Evolutionary conservation across 352 stramenopile species (phyloP).

Genomic region (Phytophthora macrochlamydospora): DNA sequence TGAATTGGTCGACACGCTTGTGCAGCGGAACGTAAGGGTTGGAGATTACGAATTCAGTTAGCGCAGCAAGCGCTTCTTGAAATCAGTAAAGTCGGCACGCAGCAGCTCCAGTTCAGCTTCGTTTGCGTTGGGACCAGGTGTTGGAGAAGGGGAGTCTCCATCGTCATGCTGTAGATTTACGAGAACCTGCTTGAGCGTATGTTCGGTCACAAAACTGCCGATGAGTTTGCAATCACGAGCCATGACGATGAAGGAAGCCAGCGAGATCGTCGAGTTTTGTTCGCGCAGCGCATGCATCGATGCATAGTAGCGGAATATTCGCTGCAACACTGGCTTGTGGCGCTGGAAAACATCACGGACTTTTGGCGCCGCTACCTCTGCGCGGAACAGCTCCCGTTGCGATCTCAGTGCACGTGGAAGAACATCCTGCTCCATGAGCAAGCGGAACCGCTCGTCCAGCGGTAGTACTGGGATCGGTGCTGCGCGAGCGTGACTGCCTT

Average conservation of each 20-base stretch:
- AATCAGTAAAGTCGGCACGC: slow-evolving; percentile 68
- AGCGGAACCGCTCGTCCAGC: slow-evolving; percentile 63
- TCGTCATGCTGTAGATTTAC: slow-evolving; percentile 74
- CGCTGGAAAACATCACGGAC: slow-evolving; percentile 76
- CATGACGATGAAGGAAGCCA: slow-evolving; percentile 66
- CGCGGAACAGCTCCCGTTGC: slow-evolving; percentile 77
- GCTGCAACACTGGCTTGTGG: slow-evolving; percentile 70
- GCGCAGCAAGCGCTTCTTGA: slow-evolving; percentile 72
- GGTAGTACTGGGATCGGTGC: slow-evolving; percentile 19
- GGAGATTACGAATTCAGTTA: slow-evolving; percentile 81
- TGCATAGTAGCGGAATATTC: slow-evolving; percentile 83
- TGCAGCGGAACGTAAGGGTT: slow-evolving; percentile 80
- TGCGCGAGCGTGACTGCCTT: slow-evolving; percentile 9
- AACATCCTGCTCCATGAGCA: slow-evolving; percentile 73
- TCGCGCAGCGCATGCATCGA: slow-evolving; percentile 78
- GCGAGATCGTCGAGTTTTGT: slow-evolving; percentile 73
- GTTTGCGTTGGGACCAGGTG: slow-evolving; percentile 6
- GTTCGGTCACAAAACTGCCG: slow-evolving; percentile 76
- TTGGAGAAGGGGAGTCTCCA: slow-evolving; percentile 12
- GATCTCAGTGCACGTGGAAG: slow-evolving; percentile 73
- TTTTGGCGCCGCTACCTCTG: slow-evolving; percentile 67
- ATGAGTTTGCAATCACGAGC: slow-evolving; percentile 79
- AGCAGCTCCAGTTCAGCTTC: slow-evolving; percentile 45
- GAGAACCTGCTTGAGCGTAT: slow-evolving; percentile 81
- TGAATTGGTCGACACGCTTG: slow-evolving; percentile 81